A percentile compares a stretch with the other conserved stretches of the same genome.
Evolutionary conservation across 768 basidiomycete genomes (phyloP).

Genomic region (Russula sp.): DNA sequence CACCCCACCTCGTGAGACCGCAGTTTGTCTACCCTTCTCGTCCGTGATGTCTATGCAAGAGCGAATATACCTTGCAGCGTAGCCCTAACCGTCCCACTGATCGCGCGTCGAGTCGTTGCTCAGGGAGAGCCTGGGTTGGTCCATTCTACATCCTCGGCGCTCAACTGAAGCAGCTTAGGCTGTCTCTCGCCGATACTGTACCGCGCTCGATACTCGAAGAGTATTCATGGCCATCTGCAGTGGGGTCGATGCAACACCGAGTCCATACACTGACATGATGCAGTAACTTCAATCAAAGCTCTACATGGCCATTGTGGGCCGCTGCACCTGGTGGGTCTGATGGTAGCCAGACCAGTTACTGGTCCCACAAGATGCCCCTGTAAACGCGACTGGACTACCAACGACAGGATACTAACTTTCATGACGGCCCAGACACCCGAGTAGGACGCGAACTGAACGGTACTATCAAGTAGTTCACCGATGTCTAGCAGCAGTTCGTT

Average conservation of each 20-base stretch:
- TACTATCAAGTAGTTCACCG: no score
- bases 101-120: no score
- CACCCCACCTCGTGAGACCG: no score
- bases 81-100: not conserved
- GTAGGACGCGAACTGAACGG: not conserved
- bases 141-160: no score
- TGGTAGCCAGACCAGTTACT: constrained; percentile 12
- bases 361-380: not conserved
- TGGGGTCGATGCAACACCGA: not conserved
- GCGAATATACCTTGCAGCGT: not conserved
- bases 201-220: not conserved
- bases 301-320: constrained; percentile 8
- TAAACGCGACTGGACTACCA: not conserved
- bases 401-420: constrained; percentile 6
- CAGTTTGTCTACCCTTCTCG: no score
- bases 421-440: constrained; percentile 3
- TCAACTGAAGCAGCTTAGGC: no score
- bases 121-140: no score
- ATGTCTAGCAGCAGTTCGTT: no score
- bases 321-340: constrained; percentile 6
- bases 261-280: not conserved
- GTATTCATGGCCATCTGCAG: not conserved
- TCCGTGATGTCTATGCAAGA: no score
- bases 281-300: not conserved
- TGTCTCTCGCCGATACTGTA: not conserved